Base-by-base conservation (phyloP, 2,329 filamentous ascomycete genomes). In the Rhytidhysteron rufulum region DNA sequence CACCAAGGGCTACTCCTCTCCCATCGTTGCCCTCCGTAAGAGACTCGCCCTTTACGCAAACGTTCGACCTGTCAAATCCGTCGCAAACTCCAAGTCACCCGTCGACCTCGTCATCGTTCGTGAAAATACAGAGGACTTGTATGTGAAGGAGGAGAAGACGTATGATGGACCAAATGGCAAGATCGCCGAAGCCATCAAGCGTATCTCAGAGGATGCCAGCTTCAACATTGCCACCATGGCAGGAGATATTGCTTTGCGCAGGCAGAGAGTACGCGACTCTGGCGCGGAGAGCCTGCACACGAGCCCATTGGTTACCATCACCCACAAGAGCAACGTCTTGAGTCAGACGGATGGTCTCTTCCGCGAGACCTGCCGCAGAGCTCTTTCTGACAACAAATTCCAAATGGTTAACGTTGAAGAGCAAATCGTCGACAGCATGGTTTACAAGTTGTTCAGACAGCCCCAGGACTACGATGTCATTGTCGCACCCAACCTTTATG, bases 401-500 rank as follows among this genome's bases (percentile, higher is more conserved):
- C 68, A 70, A 45, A 40, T 47, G 11, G 73, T 95, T 39, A 70
- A 71, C 31, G 76, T 96, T 40, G 93, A 97, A 70, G 93, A 97
- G 77, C 93, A 98, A 74, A 98, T 98, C 55, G 91, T 98, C 48
- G 93, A 98, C 71, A 91, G 85, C 47, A 98, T 98, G 93, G 89
- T 97, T 43, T 97, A 97, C 81, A 97, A 97, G 77, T 85, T 98
- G 42, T 97, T 97, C 82, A 88, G 91, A 47, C 88, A 97, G 70
- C 93, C 93, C 31, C 79, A 85, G 60, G 85, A 85, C 61, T 98
- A 97, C 80, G 93, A 98, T 66, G 91, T 97, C 52, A 95, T 98
- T 55, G 93, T 98, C 34, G 93, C 91, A 7, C 93, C 91, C 38
- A 97, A 97, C 72, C 79, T 98, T 46, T 97, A 98, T 71, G 93